phyloP scores from a whole-genome alignment of 306 rosid species.

The Arachis stenosperma region DNA sequence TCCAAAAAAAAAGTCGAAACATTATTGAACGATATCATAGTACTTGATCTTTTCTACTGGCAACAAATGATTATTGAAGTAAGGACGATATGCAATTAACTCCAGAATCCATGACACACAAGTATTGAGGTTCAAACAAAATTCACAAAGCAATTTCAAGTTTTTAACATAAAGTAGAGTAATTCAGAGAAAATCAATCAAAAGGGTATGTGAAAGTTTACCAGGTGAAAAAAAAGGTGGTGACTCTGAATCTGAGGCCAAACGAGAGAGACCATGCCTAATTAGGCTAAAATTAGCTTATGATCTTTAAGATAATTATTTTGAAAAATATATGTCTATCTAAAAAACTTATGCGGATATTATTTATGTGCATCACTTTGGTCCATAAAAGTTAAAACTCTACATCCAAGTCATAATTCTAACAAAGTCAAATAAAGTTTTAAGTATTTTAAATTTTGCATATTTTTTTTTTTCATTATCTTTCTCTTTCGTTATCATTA shows the following conservation, averaged over 20 bases:
- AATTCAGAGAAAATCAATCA: not conserved
- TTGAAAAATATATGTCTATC: too few relatives aligned
- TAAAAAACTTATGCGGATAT: too few relatives aligned
- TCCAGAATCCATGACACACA: not conserved
- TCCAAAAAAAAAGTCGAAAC: not conserved
- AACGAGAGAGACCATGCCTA: not conserved
- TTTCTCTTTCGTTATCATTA: too few relatives aligned
- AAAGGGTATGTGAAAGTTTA: conserved; percentile 1
- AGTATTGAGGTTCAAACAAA: not conserved
- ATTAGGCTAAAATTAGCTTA: too few relatives aligned
- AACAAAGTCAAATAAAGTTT: too few relatives aligned
- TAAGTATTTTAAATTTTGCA: too few relatives aligned
- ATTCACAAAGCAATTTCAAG: not conserved
- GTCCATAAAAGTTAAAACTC: too few relatives aligned
- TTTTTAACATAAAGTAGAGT: not conserved
- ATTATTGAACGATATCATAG: not conserved
- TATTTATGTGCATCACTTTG: too few relatives aligned
- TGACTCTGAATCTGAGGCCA: not conserved
- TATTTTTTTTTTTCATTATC: too few relatives aligned
- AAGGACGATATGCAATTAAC: conserved; percentile 3
- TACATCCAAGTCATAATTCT: too few relatives aligned
- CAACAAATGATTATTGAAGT: conserved; percentile 4
- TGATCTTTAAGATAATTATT: too few relatives aligned
- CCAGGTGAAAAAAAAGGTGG: conserved; percentile 6
- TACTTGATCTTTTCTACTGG: not conserved